Percentiles rank a stretch among this genome's conserved stretches.
These are phyloP conservation scores for baker's yeast (Saccharomyces cerevisiae) DNA, from an alignment of 805 yeast species.

Conservation along the genomic window DNA sequence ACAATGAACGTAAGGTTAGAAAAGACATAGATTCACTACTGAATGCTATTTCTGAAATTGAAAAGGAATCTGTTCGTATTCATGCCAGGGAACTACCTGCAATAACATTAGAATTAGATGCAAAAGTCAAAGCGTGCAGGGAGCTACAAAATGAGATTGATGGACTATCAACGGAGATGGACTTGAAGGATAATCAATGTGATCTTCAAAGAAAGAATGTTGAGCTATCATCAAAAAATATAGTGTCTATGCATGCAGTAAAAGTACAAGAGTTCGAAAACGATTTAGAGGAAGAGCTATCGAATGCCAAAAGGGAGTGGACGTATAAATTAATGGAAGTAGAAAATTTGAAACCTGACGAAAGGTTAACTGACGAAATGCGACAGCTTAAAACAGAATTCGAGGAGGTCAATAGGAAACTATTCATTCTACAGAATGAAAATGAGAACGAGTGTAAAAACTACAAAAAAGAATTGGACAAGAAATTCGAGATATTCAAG, in stretches of 20 bases:
- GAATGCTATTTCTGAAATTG: conserved; percentile 23
- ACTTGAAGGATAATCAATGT: conserved; percentile 14
- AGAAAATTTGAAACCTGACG: conserved; percentile 27
- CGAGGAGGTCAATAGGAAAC: conserved; percentile 9
- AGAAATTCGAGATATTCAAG: conserved; percentile 19
- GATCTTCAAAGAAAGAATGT: conserved; percentile 11
- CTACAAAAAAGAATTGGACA: conserved; percentile 10
- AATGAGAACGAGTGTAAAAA: conserved; percentile 9
- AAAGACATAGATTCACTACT: conserved; percentile 24
- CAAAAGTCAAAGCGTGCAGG: conserved; percentile 14
- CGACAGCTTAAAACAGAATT: conserved; percentile 23
- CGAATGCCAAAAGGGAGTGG: conserved; percentile 13
- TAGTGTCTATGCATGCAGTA: conserved; percentile 16
- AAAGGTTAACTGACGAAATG: conserved; percentile 22
- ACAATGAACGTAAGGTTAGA: conserved; percentile 25
- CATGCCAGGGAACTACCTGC: conserved; percentile 18
- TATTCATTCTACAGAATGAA: conserved; percentile 7
- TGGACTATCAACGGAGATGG: conserved; percentile 13
- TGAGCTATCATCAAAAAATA: conserved; percentile 17
- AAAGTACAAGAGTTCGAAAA: conserved; percentile 20
- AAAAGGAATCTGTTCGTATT: conserved; percentile 17
- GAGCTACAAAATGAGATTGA: conserved; percentile 16
- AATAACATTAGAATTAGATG: conserved; percentile 19
- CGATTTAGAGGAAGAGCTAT: conserved; percentile 13
- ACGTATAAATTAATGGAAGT: conserved; percentile 17